Evolutionary conservation across 2,329 filamentous ascomycete genomes (phyloP).

Genomic region (Tricladium varicosporioides): DNA sequence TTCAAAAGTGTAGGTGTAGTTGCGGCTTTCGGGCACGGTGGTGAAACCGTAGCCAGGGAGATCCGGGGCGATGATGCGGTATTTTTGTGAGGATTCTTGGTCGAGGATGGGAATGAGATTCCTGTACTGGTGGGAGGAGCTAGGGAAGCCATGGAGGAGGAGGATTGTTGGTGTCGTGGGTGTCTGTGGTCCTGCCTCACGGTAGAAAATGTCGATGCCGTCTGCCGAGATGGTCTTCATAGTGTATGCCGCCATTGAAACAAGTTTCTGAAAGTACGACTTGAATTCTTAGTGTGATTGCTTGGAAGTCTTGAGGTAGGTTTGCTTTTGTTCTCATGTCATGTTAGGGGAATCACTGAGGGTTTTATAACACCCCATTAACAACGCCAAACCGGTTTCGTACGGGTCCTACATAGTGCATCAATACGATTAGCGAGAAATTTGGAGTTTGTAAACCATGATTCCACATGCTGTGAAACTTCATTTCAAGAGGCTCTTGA

Average conservation of each 20-base stretch:
- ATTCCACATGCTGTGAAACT: no score
- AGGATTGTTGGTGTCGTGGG: slow-evolving; percentile 38
- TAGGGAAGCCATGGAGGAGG: slow-evolving; percentile 46
- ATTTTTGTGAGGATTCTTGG: slow-evolving; percentile 23
- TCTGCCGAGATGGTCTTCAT: slow-evolving; percentile 29
- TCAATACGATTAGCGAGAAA: no score
- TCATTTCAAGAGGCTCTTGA: no score
- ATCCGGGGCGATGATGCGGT: slow-evolving; percentile 53
- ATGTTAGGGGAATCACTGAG: no score
- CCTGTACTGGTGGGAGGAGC: slow-evolving; percentile 44
- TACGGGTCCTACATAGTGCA: no score
- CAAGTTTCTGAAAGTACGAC: no score
- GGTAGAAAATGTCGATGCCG: slow-evolving; percentile 42
- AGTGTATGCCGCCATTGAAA: slow-evolving; percentile 15
- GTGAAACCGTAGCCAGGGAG: slow-evolving; percentile 61
- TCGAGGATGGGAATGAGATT: slow-evolving; percentile 44
- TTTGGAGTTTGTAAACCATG: no score
- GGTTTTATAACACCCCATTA: no score
- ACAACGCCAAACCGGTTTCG: no score
- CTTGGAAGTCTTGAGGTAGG: no score
- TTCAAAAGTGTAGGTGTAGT: slow-evolving; percentile 54
- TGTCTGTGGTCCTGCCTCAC: slow-evolving; percentile 32
- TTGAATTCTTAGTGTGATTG: neutral
- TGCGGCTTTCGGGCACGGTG: slow-evolving; percentile 43
- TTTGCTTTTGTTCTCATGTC: no score